A percentile compares a stretch with the other conserved stretches of the same genome.
Evolutionary conservation across 2,329 filamentous ascomycete genomes (phyloP).

Genomic region (Phaeosphaeria sp.): DNA sequence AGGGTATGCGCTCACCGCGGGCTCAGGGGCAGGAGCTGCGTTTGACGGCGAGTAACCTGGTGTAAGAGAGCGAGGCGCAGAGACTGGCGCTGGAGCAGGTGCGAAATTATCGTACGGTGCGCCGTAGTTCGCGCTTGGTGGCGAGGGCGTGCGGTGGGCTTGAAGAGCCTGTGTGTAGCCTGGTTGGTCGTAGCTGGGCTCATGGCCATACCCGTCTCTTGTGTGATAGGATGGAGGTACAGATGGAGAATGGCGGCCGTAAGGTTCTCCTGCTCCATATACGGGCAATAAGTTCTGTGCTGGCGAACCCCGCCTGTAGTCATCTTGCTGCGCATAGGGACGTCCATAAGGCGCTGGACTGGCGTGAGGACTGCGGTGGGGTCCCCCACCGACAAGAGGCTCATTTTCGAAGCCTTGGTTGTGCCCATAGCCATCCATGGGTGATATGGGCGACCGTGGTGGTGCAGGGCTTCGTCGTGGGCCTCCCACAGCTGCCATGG

Average conservation of each 20-base stretch:
- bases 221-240: background rate
- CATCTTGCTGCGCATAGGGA: conserved; percentile 30
- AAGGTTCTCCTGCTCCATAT: conserved; percentile 17
- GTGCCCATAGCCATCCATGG: conserved; percentile 33
- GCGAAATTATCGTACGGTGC: conserved; percentile 7
- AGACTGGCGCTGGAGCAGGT: background rate
- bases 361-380: conserved; percentile 17
- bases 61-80: conserved; percentile 4
- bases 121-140: conserved; percentile 5
- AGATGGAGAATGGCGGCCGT: conserved; percentile 13
- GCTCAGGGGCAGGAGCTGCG: background rate
- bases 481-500: conserved; percentile 34
- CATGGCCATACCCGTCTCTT: background rate
- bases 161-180: background rate
- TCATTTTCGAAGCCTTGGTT: conserved; percentile 34
- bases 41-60: conserved; percentile 2
- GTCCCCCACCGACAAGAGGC: conserved; percentile 19
- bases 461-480: conserved; percentile 31
- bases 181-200: background rate
- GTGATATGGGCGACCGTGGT: conserved; percentile 36
- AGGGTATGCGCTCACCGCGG: conserved; percentile 14
- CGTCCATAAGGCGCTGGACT: conserved; percentile 26
- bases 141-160: background rate
- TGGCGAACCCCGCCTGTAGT: conserved; percentile 22
- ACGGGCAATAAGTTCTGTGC: conserved; percentile 20